These are phyloP conservation scores for Dactylonectria macrodidyma DNA, from an alignment of 2,329 filamentous ascomycete species.

Conservation along the genomic window DNA sequence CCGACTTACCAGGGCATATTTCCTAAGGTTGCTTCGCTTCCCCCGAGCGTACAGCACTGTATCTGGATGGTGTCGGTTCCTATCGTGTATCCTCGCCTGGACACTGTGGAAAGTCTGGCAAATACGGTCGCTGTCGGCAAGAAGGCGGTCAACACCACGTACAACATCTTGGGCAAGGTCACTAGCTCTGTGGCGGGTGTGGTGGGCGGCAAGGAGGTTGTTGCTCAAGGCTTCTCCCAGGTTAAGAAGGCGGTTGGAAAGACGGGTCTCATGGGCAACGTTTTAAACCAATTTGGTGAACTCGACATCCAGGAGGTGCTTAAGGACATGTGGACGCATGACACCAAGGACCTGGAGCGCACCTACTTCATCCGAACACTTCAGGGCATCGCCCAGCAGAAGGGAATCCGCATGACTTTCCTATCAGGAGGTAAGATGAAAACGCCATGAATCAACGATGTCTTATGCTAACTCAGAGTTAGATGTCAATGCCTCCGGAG, in stretches of 20 bases:
- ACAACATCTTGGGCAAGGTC: constrained; percentile 95
- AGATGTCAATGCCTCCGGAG: constrained; percentile 92
- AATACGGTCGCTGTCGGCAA: constrained; percentile 95
- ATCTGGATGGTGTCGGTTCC: constrained; percentile 97
- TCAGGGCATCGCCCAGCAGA: constrained; percentile 95
- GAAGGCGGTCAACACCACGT: constrained; percentile 95
- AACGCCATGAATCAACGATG: neutral
- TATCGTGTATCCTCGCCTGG: constrained; percentile 89
- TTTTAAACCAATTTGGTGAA: constrained; percentile 96
- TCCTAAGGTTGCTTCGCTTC: constrained; percentile 92
- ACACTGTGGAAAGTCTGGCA: constrained; percentile 91
- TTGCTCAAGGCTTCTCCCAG: constrained; percentile 91
- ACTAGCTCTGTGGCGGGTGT: constrained; percentile 96
- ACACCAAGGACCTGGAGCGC: constrained; percentile 95
- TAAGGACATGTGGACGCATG: constrained; percentile 98
- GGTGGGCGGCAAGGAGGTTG: constrained; percentile 93
- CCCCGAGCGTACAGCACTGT: constrained; percentile 95
- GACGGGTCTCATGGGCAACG: constrained; percentile 93
- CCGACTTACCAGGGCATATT: constrained; percentile 98
- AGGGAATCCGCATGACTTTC: constrained; percentile 97
- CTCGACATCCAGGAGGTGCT: constrained; percentile 95
- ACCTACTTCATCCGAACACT: constrained; percentile 97
- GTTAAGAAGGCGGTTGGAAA: constrained; percentile 98
- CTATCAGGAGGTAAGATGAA: constrained; percentile 81
- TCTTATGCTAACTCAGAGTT: constrained; percentile 38